phyloP scores from a whole-genome alignment of 179 eudicot genomes.

The Spinacia oleracea region DNA sequence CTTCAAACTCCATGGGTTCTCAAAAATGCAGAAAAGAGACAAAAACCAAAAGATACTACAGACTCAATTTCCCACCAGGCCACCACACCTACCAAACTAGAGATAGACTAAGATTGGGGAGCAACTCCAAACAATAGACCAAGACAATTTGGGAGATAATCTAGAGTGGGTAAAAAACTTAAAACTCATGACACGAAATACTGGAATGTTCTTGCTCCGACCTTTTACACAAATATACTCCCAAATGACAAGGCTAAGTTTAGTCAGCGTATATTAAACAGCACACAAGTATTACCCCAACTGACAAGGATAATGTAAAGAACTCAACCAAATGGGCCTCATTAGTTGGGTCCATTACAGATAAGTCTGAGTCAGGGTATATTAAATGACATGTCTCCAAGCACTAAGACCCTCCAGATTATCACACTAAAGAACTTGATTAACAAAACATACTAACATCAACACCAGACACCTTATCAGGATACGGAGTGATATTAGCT shows the following conservation, averaged over 20 bases:
- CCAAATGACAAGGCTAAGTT: no score
- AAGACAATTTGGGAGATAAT: background rate
- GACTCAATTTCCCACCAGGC: background rate
- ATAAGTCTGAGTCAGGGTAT: no score
- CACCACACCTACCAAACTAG: background rate
- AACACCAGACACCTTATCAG: background rate
- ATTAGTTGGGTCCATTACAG: no score
- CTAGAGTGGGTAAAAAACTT: background rate
- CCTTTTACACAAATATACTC: background rate
- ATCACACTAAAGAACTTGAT: background rate
- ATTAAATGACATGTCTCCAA: background rate
- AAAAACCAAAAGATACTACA: background rate
- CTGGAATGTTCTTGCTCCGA: background rate
- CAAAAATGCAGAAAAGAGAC: background rate
- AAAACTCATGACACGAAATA: background rate
- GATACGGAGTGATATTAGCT: background rate
- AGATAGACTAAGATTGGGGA: background rate
- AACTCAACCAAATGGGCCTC: no score
- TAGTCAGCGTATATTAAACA: no score
- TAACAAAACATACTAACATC: background rate
- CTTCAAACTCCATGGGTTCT: background rate
- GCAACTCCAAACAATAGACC: background rate
- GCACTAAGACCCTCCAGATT: background rate
- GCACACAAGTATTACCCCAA: no score
- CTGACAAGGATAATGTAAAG: no score